Percentiles rank a stretch among this genome's conserved stretches.
Conservation (phyloP, 2,329 filamentous ascomycete species). For the Shiraia sp. region DNA sequence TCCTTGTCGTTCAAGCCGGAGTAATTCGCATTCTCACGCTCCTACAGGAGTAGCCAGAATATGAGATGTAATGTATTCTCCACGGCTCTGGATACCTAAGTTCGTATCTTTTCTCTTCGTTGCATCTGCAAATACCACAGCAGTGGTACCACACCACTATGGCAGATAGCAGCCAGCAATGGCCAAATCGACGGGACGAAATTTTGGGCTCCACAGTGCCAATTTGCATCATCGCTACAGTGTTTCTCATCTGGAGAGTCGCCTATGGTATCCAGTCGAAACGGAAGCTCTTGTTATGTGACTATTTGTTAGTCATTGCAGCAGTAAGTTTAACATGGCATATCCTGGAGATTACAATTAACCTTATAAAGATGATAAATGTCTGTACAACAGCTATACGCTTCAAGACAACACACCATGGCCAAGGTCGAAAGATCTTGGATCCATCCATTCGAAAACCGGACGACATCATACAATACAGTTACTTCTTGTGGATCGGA, state of each 20-base stretch:
- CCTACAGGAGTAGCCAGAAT: too few species aligned
- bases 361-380: too few species aligned
- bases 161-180: constrained; percentile 21
- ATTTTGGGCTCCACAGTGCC: constrained; percentile 24
- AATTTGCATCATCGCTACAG: constrained; percentile 22
- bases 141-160: constrained; percentile 7
- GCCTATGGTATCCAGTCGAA: constrained; percentile 21
- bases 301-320: constrained; percentile 33
- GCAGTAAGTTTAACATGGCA: constrained; percentile 24
- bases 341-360: constrained; percentile 20
- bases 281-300: constrained; percentile 27
- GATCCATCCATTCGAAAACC: constrained; percentile 26
- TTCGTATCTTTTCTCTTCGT: constrained; percentile 4
- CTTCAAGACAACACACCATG: too few species aligned
- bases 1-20: too few species aligned
- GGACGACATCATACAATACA: constrained; percentile 19
- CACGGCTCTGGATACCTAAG: too few species aligned
- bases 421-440: constrained; percentile 27
- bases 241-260: constrained; percentile 30
- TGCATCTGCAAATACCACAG: background rate
- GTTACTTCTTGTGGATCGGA: constrained; percentile 27
- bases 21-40: too few species aligned
- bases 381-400: too few species aligned
- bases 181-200: constrained; percentile 25
- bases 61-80: too few species aligned